phyloP scores from a whole-genome alignment of 1,139 yeast genomes.

The Kodamaea suecica region DNA sequence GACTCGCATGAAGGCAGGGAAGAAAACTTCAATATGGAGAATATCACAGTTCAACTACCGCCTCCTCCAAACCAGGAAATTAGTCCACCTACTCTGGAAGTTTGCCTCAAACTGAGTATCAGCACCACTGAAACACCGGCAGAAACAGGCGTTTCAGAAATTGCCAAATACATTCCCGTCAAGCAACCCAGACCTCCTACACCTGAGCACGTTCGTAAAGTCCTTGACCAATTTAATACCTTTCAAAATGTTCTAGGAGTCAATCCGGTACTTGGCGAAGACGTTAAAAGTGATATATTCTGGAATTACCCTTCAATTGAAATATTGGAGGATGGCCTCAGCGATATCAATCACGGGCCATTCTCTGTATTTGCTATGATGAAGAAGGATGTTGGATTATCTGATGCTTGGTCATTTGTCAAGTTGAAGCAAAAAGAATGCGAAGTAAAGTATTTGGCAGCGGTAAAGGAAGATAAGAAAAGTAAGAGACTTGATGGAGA shows the following conservation, averaged over 20 bases:
- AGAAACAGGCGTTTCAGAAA: conserved; percentile 2
- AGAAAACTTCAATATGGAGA: conserved; percentile 1
- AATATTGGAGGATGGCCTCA: conserved; percentile 25
- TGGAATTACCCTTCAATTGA: conserved; percentile 42
- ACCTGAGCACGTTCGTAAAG: conserved; percentile 2
- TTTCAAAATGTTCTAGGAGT: conserved; percentile 8
- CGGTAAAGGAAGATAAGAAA: conserved; percentile 7
- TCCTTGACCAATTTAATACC: conserved; percentile 5
- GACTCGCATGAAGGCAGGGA: neutral
- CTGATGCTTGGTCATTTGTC: conserved; percentile 33
- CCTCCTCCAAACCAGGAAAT: conserved; percentile 6
- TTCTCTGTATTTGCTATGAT: conserved; percentile 47
- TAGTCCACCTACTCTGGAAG: conserved; percentile 7
- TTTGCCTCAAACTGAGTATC: neutral
- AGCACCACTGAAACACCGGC: neutral
- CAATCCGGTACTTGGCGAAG: conserved; percentile 10
- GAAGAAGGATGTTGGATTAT: conserved; percentile 47
- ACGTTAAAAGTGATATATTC: conserved; percentile 39
- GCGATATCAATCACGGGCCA: conserved; percentile 46
- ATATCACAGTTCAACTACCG: neutral
- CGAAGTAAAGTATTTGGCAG: conserved; percentile 1
- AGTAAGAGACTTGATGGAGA: neutral
- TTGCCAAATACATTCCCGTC: conserved; percentile 6
- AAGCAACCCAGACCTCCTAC: conserved; percentile 3
- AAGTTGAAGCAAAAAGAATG: conserved; percentile 7